Base-by-base conservation (phyloP, 2,329 filamentous ascomycete genomes). In the Aotearoamyces nothofagi region DNA sequence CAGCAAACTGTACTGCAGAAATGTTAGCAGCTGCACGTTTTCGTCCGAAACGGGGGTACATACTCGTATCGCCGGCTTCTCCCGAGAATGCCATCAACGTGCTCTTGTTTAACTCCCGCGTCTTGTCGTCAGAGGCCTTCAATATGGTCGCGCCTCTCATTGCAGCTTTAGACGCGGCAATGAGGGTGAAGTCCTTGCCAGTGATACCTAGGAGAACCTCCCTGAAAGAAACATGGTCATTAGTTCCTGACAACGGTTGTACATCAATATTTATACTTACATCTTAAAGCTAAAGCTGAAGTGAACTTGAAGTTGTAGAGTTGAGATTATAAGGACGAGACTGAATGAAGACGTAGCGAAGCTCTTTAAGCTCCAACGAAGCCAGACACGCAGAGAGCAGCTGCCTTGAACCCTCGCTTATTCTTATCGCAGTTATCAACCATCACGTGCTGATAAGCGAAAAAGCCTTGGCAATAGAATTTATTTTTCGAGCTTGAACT, bases 141-240 rank as follows among this genome's bases (percentile, higher is more conserved):
- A 98, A 76, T 56, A 98, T 79, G 35, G 87, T 94, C 39, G 84
- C 82, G 49, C 90, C 90, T 63, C 90, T 77, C 86, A 96, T 96
- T 48, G 86, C 82, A 52, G 90, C 90, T 66, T 98, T 96, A 39
- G 86, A 96, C 47, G 90, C 82, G 49, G 84, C 90, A 55, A 98
- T 76, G 68, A 98, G 75, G 62, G 86, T 92, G 58, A 94, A 98
- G 71, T 98, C 92, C 67, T 93, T 93, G 64, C 90, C 92, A 35
- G 87, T 94, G 57, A 98, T 93, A 51, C 90, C 90, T 46, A 98
- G 71, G 53, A 98, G 70, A 55, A 96, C 82, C 74, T 98, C 90
- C 90, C 86, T 96, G 34, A 31, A 20, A 20, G 19, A 20, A 20
- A n/a, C n/a, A 20, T n/a, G n/a, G n/a, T n/a, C n/a, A n/a, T 29